phyloP scores from a whole-genome alignment of 305 asterid genomes.

The Stenogyne calaminthoides region DNA sequence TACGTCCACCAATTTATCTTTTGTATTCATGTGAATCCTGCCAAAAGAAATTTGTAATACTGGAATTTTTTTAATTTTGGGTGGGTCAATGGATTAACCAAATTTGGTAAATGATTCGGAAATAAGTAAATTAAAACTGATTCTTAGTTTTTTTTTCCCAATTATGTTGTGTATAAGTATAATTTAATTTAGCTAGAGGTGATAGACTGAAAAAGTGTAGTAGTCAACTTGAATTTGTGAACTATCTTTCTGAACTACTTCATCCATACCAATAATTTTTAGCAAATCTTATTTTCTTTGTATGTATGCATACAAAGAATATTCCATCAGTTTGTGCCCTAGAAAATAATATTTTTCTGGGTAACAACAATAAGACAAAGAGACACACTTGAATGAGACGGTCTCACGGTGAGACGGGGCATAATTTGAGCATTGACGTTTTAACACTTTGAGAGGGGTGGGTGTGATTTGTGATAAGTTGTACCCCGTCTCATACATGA shows the following conservation, averaged over 20 bases:
- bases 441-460: too few species aligned
- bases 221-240: not conserved
- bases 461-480: too few species aligned
- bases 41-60: conserved; percentile 23
- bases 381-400: too few species aligned
- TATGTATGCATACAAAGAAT: not conserved
- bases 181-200: not conserved
- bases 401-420: too few species aligned
- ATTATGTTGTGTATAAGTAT: not conserved
- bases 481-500: too few species aligned
- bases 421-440: too few species aligned
- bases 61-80: not conserved
- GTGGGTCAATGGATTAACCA: not conserved
- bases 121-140: not conserved
- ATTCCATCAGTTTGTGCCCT: not conserved
- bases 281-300: not conserved
- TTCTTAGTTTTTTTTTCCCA: not conserved
- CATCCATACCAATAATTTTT: not conserved
- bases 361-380: too few species aligned
- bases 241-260: not conserved
- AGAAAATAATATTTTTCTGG: not conserved
- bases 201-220: not conserved
- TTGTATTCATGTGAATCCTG: conserved; percentile 49
- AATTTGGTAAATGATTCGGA: not conserved
- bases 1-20: conserved; percentile 61